Percentiles rank a stretch among this genome's conserved stretches.
Evolutionary conservation across 2,329 filamentous ascomycete genomes (phyloP).

Genomic region (Colletotrichum sp.): DNA sequence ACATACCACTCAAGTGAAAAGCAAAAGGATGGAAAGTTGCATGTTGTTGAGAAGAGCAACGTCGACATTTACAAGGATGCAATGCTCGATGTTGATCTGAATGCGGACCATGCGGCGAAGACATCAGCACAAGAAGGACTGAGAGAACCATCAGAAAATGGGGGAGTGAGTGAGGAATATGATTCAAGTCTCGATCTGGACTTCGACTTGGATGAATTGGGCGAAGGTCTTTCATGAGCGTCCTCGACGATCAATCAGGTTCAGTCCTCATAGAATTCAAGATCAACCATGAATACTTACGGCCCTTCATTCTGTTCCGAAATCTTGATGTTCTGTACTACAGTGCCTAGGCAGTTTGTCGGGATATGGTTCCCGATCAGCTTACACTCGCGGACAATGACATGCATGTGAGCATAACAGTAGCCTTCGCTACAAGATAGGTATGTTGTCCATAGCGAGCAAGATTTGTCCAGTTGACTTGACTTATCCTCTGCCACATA

Average conservation of each 20-base stretch:
- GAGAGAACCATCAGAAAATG: background rate
- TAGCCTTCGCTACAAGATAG: background rate
- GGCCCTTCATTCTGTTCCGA: background rate
- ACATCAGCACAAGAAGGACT: background rate
- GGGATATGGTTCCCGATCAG: background rate
- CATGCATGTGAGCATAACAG: background rate
- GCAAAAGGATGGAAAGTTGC: background rate
- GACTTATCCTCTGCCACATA: rapidly evolving
- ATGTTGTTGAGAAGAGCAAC: background rate
- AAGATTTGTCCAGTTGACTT: background rate
- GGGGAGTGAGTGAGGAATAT: background rate
- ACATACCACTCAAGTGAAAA: background rate
- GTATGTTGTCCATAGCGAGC: background rate
- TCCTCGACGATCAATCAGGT: background rate
- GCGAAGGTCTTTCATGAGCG: background rate
- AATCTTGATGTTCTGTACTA: background rate
- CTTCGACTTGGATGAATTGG: background rate
- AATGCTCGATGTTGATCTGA: background rate
- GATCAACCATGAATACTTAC: background rate
- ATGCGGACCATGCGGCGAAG: background rate
- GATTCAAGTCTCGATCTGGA: background rate
- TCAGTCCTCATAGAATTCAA: background rate
- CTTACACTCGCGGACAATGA: background rate
- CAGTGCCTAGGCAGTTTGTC: background rate
- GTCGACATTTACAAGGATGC: background rate